Evolutionary conservation across 148 eudicot genomes (phyloP), one percentile per base, ranked within the genome.

Genomic region (Rhododendron molle): DNA sequence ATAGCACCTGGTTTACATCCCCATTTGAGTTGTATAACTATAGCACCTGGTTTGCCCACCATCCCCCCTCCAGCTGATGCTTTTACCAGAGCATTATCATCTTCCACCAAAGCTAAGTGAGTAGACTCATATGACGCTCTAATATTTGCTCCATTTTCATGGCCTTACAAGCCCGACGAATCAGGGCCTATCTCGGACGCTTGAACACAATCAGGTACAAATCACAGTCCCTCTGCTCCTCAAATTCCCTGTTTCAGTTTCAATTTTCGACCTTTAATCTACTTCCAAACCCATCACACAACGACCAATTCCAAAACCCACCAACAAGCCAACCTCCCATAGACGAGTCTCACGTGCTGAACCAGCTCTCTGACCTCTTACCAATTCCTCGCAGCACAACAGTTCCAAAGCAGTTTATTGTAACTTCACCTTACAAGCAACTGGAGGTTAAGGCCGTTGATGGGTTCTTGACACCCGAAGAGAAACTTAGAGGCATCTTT

Each of bases 401-500:
- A 21, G 62, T 84, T 56, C 86, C 76, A 23, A 83, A 76, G 32
- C 28, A 79, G 0, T 82, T 69, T 30, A 11, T 81, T 47, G 62
- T 80, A 10, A 74, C 20, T 78, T n/a, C 82, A 79, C 80, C 90
- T 5, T 80, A 83, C 28, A 71, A 43, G 14, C 83, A 78, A 71
- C 62, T 81, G 65, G 67, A 78, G 69, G 71, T 71, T 83, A 86
- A 85, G 87, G 88, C 86, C 71, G 88, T 82, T 1, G 96, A 97
- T 83, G 91, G 87, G 28, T 91, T 94, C 83, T 87, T 93, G 46
- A 84, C 90, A 5, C 83, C 94, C 4, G 98, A 94, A 74, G 99
- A 95, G 83, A 97, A 93, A 76, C 85, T 97, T 56, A 87, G 96
- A 74, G 99, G 99, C 10, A 89, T 93, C n/a, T 95, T 97, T 83